Percentiles rank a stretch among this genome's conserved stretches.
These are phyloP conservation scores for Hylodesmum podocarpum DNA, from an alignment of 306 rosid genomes.

Conservation along the genomic window DNA sequence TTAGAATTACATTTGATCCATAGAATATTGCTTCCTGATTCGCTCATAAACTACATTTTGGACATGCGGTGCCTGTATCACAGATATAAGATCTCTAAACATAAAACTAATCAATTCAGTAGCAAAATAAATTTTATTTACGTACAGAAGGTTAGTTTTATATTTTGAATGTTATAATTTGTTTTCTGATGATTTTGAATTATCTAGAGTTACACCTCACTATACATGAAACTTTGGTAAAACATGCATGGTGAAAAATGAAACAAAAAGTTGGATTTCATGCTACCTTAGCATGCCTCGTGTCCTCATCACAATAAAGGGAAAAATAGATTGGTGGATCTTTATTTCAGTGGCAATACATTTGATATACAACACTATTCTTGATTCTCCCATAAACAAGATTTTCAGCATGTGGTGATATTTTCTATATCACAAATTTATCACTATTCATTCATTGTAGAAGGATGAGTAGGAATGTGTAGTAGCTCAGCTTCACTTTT, in stretches of 20 bases:
- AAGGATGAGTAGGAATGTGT: not conserved
- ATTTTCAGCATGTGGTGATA: not conserved
- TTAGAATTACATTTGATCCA: not conserved
- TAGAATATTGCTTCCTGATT: not conserved
- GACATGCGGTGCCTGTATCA: not conserved
- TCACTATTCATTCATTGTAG: not conserved
- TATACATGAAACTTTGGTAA: conserved; percentile 7
- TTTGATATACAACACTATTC: not conserved
- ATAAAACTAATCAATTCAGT: not conserved
- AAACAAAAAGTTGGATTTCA: not conserved
- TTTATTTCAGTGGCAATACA: not conserved
- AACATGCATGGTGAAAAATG: not conserved
- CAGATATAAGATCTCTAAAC: not conserved
- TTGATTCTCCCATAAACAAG: not conserved
- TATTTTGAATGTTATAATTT: not conserved
- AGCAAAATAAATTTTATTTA: not conserved
- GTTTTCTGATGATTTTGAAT: not conserved
- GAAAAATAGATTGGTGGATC: not conserved
- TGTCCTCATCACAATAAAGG: not conserved
- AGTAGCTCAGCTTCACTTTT: not conserved
- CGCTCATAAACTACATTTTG: not conserved
- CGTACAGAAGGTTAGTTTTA: not conserved
- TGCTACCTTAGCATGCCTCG: not conserved
- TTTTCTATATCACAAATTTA: not conserved
- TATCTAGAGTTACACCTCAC: not conserved